Evolutionary conservation across 2,329 filamentous ascomycete genomes (phyloP).

Genomic region (Colletotrichum sidae): DNA sequence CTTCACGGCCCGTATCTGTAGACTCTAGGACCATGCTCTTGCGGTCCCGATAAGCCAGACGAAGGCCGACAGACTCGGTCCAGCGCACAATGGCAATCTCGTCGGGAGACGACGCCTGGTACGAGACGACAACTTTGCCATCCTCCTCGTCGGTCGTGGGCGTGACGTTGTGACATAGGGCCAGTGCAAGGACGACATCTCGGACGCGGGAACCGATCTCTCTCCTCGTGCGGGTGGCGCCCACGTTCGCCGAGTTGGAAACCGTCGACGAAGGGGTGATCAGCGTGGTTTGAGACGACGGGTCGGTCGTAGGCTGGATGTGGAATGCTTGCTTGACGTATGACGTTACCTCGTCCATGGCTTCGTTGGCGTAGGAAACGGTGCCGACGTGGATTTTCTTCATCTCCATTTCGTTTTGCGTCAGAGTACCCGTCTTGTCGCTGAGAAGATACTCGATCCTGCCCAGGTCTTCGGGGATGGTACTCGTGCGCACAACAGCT

Average conservation of each 20-base stretch:
- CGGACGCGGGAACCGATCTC: conserved; percentile 95
- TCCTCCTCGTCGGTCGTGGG: conserved; percentile 88
- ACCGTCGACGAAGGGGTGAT: conserved; percentile 82
- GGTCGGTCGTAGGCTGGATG: conserved; percentile 57
- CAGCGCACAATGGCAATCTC: conserved; percentile 98
- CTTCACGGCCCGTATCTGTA: conserved; percentile 75
- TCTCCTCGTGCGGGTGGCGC: conserved; percentile 84
- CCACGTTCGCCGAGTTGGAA: conserved; percentile 67
- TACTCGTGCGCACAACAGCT: conserved; percentile 94
- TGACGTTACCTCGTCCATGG: conserved; percentile 94
- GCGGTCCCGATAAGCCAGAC: conserved; percentile 86
- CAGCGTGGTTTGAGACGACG: conserved; percentile 61
- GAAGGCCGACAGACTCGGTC: conserved; percentile 91
- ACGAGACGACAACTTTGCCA: conserved; percentile 81
- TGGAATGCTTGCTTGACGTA: conserved; percentile 90
- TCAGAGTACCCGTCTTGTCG: conserved; percentile 98
- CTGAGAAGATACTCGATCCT: conserved; percentile 96
- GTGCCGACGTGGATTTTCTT: conserved; percentile 99
- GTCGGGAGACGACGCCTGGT: conserved; percentile 96
- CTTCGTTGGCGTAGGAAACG: conserved; percentile 97
- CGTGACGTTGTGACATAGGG: conserved; percentile 96
- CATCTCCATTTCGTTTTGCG: conserved; percentile 98
- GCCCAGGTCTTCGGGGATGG: conserved; percentile 95
- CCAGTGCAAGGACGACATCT: conserved; percentile 91
- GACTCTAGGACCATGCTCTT: conserved; percentile 87